Evolutionary conservation across 371 early-diverging fungal species (phyloP).

Genomic region (Thermomucor indicae-seudaticae): DNA sequence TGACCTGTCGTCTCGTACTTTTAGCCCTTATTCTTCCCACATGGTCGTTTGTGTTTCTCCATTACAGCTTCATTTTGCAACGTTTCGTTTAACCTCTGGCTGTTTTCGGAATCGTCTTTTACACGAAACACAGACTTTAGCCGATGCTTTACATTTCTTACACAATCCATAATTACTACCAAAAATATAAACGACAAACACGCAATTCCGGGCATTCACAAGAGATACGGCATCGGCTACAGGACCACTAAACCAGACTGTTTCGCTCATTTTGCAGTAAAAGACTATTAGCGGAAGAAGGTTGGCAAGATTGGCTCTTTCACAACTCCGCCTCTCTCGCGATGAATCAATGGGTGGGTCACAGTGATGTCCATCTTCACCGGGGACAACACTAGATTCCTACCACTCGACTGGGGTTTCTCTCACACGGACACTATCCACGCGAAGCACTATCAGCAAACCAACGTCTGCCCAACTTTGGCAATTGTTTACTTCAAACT

Average conservation of each 20-base stretch:
- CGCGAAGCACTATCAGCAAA: too few relatives aligned
- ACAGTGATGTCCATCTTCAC: too few relatives aligned
- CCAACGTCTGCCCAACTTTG: not conserved
- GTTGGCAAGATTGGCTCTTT: too few relatives aligned
- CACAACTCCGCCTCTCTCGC: too few relatives aligned
- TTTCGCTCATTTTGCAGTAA: too few relatives aligned
- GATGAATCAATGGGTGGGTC: too few relatives aligned
- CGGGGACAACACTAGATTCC: too few relatives aligned
- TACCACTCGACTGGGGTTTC: too few relatives aligned
- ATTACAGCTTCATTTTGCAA: constrained; percentile 1
- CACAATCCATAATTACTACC: constrained; percentile 6
- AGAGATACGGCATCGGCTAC: constrained; percentile 18
- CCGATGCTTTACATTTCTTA: not conserved
- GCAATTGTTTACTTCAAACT: not conserved
- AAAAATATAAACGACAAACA: constrained; percentile 16
- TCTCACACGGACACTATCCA: too few relatives aligned
- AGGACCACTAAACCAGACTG: constrained; percentile 23
- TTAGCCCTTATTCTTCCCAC: not conserved
- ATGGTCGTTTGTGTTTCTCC: not conserved
- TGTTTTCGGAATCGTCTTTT: constrained; percentile 10
- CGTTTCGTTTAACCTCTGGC: constrained; percentile 5
- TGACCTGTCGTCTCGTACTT: not conserved
- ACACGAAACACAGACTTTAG: not conserved
- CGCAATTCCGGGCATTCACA: constrained; percentile 18
- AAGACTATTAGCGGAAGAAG: too few relatives aligned